phyloP scores from a whole-genome alignment of 106 monocot genomes.

The Iris macrosiphon region DNA sequence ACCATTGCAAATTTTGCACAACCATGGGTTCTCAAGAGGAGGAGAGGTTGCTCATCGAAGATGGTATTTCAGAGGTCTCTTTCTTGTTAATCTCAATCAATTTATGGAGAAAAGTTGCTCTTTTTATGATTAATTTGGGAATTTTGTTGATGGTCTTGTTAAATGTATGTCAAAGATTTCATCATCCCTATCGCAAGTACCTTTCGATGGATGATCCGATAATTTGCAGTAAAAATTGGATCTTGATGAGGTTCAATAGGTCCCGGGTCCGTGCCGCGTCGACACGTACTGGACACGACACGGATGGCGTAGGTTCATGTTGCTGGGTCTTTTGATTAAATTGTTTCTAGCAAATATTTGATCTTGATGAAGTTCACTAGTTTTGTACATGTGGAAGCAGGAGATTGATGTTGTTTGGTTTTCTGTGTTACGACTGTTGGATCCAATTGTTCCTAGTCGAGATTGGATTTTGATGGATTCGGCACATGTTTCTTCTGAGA shows the following conservation, averaged over 20 bases:
- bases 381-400: neutral
- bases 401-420: neutral
- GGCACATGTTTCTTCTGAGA: too few relatives aligned
- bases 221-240: neutral
- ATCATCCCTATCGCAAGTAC: too few relatives aligned
- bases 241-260: neutral
- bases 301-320: too few relatives aligned
- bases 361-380: neutral
- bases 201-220: neutral
- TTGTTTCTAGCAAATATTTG: neutral
- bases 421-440: neutral
- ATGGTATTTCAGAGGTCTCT: slow-evolving; percentile 13
- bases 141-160: neutral
- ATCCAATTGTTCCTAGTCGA: neutral
- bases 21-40: slow-evolving; percentile 24
- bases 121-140: neutral
- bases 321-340: too few relatives aligned
- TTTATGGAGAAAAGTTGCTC: neutral
- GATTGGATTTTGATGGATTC: slow-evolving; percentile 2
- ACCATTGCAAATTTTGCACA: too few relatives aligned
- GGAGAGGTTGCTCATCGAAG: slow-evolving; percentile 17
- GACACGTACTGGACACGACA: too few relatives aligned
- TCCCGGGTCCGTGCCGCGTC: too few relatives aligned
- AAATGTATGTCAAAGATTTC: neutral
- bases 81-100: neutral